Evolutionary conservation across 2,329 filamentous ascomycete genomes (phyloP).

Genomic region (Pyricularia sp.): DNA sequence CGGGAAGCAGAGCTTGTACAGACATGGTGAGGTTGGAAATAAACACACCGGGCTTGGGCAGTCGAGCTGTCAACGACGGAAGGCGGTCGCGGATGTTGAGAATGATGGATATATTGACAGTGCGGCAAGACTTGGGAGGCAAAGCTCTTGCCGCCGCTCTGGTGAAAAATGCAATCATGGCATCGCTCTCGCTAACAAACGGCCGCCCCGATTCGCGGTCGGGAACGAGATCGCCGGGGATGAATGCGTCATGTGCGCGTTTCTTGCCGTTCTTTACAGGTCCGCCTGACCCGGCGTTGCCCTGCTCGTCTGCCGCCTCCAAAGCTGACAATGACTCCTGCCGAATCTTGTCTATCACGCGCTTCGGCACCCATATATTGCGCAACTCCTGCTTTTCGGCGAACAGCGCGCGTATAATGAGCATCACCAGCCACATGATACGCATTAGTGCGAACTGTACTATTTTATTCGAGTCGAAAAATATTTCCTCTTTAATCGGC

Average conservation of each 20-base stretch:
- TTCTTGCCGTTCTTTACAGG: background rate
- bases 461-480: background rate
- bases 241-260: background rate
- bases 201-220: slow-evolving; percentile 2
- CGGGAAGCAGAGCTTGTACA: slow-evolving; percentile 4
- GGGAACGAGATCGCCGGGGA: slow-evolving; percentile 3
- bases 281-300: background rate
- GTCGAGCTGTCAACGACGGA: background rate
- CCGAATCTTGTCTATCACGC: background rate
- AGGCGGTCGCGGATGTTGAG: slow-evolving; percentile 3
- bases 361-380: slow-evolving; percentile 3
- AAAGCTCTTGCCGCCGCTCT: background rate
- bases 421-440: background rate
- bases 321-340: slow-evolving; percentile 1
- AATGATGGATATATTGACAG: background rate
- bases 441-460: background rate
- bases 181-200: slow-evolving; percentile 1
- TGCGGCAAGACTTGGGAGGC: background rate
- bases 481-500: background rate
- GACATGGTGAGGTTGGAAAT: slow-evolving; percentile 2
- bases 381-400: background rate
- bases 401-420: background rate
- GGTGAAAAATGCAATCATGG: slow-evolving; percentile 1
- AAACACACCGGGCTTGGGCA: background rate
- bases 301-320: background rate